phyloP scores from a whole-genome alignment of 345 rosid genomes.

The Gossypium bickii region DNA sequence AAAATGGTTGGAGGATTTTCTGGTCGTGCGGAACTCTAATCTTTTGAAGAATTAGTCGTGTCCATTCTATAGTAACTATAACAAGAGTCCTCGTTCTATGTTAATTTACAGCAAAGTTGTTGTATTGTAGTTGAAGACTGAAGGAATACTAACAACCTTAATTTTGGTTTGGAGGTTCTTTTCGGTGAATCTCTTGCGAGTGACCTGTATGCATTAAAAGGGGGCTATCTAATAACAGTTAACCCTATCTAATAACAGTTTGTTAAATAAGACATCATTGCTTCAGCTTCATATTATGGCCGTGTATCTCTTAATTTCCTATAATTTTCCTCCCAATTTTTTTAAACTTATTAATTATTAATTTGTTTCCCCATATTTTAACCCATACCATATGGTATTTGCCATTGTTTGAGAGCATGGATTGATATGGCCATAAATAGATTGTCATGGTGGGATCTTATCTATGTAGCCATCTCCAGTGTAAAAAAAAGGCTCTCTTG shows the following conservation, averaged over 20 bases:
- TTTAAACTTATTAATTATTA: not conserved
- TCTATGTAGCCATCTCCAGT: not conserved
- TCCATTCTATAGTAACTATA: conserved; percentile 14
- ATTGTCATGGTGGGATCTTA: not conserved
- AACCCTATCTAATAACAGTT: not conserved
- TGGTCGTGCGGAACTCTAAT: conserved; percentile 29
- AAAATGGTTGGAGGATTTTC: conserved; percentile 35
- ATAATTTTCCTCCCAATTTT: not conserved
- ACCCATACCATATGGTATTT: not conserved
- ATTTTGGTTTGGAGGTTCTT: conserved; percentile 3
- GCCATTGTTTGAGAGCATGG: not conserved
- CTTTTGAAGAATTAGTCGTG: conserved; percentile 31
- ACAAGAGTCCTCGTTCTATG: conserved; percentile 7
- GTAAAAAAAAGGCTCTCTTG: not conserved
- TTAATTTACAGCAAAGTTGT: conserved; percentile 12
- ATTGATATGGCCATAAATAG: not conserved
- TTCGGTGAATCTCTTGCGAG: not conserved
- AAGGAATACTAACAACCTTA: not conserved
- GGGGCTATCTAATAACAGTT: not conserved
- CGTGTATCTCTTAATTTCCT: not conserved
- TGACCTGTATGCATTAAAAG: not conserved
- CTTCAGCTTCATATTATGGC: conserved; percentile 2
- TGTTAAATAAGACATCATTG: not conserved
- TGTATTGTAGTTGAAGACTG: not conserved
- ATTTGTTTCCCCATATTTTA: not conserved